These are phyloP conservation scores for Triadica sebifera DNA, from an alignment of 345 rosid genomes.

Conservation along the genomic window DNA sequence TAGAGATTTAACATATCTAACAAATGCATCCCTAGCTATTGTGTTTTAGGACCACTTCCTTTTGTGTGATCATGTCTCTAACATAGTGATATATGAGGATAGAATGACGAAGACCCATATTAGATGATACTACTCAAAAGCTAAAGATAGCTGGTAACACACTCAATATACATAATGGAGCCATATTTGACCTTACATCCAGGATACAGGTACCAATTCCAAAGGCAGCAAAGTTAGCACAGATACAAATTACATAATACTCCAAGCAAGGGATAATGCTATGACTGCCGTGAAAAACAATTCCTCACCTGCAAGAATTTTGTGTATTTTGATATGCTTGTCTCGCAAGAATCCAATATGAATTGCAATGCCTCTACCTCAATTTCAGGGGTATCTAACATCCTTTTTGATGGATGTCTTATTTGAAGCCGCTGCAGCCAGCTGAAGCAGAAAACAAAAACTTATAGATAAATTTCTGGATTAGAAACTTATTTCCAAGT, in stretches of 20 bases:
- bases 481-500: background rate
- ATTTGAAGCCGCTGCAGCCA: constrained; percentile 92
- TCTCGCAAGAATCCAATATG: constrained; percentile 72
- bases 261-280: background rate
- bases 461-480: constrained; percentile 8
- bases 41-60: too few species aligned
- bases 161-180: background rate
- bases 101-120: background rate
- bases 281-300: background rate
- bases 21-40: too few species aligned
- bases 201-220: background rate
- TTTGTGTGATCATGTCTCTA: too few species aligned
- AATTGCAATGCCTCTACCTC: constrained; percentile 78
- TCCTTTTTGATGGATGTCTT: constrained; percentile 55
- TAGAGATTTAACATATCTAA: too few species aligned
- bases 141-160: too few species aligned
- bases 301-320: constrained; percentile 74
- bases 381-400: constrained; percentile 57
- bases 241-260: background rate
- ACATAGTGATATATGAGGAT: too few species aligned
- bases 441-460: constrained; percentile 40
- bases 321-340: constrained; percentile 83
- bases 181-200: background rate
- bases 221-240: background rate
- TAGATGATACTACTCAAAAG: background rate